These are phyloP conservation scores for Epichloe gansuensis DNA, from an alignment of 2,329 filamentous ascomycete species.

Conservation along the genomic window DNA sequence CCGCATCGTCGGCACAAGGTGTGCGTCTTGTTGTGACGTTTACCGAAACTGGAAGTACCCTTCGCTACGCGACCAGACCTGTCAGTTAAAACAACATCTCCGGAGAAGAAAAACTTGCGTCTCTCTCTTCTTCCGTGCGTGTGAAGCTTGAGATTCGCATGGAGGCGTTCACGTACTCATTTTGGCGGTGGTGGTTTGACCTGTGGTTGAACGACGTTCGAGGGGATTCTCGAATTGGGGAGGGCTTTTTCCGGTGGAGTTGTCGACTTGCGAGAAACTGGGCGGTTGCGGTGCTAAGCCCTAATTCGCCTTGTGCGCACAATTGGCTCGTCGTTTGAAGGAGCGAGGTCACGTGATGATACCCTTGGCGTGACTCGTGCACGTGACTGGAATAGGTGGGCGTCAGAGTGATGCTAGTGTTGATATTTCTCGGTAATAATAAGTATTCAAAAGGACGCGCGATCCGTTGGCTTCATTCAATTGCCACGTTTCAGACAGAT, in stretches of 20 bases:
- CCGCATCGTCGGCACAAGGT: slow-evolving; percentile 96
- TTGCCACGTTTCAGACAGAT: too few relatives aligned
- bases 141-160: slow-evolving; percentile 4
- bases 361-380: slow-evolving; percentile 8
- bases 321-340: slow-evolving; percentile 11
- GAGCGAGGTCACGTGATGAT: slow-evolving; percentile 20
- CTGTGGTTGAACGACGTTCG: slow-evolving; percentile 27
- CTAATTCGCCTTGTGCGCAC: slow-evolving; percentile 20
- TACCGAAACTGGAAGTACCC: slow-evolving; percentile 46
- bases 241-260: slow-evolving; percentile 26
- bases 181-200: slow-evolving; percentile 36
- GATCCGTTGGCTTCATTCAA: too few relatives aligned
- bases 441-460: too few relatives aligned
- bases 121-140: not conserved
- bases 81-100: slow-evolving; percentile 12
- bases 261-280: slow-evolving; percentile 15
- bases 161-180: slow-evolving; percentile 38
- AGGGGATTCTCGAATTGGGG: slow-evolving; percentile 22
- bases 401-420: too few relatives aligned
- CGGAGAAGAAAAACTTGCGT: not conserved
- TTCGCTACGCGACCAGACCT: slow-evolving; percentile 30
- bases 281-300: slow-evolving; percentile 15
- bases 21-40: slow-evolving; percentile 95
- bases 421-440: too few relatives aligned
- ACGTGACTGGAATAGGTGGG: not conserved